These are phyloP conservation scores for Pichia sp. DNA, from an alignment of 1,139 yeast species.

Conservation along the genomic window DNA sequence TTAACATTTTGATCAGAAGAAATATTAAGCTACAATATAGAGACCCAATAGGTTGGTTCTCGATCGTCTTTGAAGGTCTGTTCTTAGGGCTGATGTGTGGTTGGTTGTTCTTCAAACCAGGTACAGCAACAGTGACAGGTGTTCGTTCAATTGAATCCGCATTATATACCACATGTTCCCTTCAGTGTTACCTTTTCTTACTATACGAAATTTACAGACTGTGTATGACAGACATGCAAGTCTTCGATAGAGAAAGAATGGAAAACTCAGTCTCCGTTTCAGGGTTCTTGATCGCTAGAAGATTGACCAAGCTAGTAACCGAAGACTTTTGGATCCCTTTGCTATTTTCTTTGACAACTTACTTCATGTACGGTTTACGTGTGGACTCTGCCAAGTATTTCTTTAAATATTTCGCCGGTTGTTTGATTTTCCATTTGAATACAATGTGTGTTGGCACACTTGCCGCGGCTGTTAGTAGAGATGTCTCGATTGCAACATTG, in stretches of 20 bases:
- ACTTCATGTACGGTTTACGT: constrained; percentile 77
- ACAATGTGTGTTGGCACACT: constrained; percentile 57
- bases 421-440: constrained; percentile 53
- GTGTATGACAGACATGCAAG: constrained; percentile 63
- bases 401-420: constrained; percentile 60
- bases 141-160: constrained; percentile 64
- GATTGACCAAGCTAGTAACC: constrained; percentile 61
- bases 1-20: constrained; percentile 54
- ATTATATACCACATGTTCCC: constrained; percentile 61
- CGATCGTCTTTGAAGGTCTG: constrained; percentile 54
- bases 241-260: constrained; percentile 70
- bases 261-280: constrained; percentile 67
- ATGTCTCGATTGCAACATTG: constrained; percentile 64
- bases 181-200: constrained; percentile 68
- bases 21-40: constrained; percentile 54
- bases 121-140: constrained; percentile 55
- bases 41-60: constrained; percentile 56
- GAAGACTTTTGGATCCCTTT: constrained; percentile 72
- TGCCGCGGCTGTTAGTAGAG: constrained; percentile 58
- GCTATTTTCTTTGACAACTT: constrained; percentile 58
- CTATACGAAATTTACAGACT: constrained; percentile 73
- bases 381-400: constrained; percentile 45
- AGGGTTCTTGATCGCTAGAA: constrained; percentile 67
- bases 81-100: constrained; percentile 64
- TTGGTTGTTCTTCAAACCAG: constrained; percentile 74